These are phyloP conservation scores for Exsudoporus frostii DNA, from an alignment of 768 basidiomycete species.

Conservation along the genomic window DNA sequence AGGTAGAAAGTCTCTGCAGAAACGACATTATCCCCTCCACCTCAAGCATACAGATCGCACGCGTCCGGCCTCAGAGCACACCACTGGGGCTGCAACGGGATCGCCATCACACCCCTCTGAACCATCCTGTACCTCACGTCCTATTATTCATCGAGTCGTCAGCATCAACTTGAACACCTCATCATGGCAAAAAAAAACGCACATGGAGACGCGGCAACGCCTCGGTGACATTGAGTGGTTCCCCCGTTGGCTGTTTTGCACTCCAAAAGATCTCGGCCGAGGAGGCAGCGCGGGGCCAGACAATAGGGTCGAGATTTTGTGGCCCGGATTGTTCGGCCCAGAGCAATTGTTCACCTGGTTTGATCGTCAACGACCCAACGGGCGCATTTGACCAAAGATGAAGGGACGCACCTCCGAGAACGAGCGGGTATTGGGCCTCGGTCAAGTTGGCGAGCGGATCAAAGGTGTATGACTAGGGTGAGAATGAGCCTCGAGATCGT, in stretches of 20 bases:
- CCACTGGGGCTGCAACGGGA: conserved; percentile 53
- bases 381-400: neutral
- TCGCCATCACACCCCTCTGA: conserved; percentile 45
- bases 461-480: conserved; percentile 42
- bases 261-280: conserved; percentile 57
- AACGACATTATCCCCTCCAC: too few relatives aligned
- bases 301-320: conserved; percentile 28
- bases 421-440: conserved; percentile 32
- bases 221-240: conserved; percentile 31
- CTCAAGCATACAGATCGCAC: conserved; percentile 37
- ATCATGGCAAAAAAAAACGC: neutral
- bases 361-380: neutral
- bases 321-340: conserved; percentile 49
- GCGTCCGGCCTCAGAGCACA: conserved; percentile 49
- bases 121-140: conserved; percentile 50
- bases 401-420: conserved; percentile 35
- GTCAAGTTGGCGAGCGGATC: conserved; percentile 47
- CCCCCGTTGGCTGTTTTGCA: conserved; percentile 36
- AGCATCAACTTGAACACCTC: neutral
- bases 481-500: conserved; percentile 7
- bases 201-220: conserved; percentile 50
- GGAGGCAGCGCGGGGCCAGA: conserved; percentile 47
- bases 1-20: too few relatives aligned
- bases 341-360: conserved; percentile 36
- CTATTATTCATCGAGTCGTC: conserved; percentile 5